Conservation (phyloP, 2,329 filamentous ascomycete species). For the Cladobotryum protrusum region DNA sequence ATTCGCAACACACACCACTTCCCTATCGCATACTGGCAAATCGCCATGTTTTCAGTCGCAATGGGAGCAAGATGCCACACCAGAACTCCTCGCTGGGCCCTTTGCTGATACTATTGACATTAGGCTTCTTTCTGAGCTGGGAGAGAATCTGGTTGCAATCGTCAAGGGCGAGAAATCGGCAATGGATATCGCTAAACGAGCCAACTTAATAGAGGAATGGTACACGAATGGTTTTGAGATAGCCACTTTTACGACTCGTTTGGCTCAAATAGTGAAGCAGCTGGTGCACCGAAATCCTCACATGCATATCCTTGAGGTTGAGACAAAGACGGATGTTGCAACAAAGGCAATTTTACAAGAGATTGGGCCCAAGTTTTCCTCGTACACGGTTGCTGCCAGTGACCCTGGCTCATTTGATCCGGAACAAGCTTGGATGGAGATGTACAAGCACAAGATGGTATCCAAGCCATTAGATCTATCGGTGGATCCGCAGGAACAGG, state of each 20-base stretch:
- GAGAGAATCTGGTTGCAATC: slow-evolving; percentile 24
- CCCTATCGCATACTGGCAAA: neutral
- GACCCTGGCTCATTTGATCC: slow-evolving; percentile 24
- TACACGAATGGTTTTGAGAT: slow-evolving; percentile 6
- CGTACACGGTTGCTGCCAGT: slow-evolving; percentile 23
- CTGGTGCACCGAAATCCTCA: slow-evolving; percentile 13
- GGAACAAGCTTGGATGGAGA: slow-evolving; percentile 14
- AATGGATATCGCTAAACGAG: slow-evolving; percentile 29
- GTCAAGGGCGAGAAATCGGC: slow-evolving; percentile 28
- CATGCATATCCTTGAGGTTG: slow-evolving; percentile 32
- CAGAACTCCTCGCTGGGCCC: slow-evolving; percentile 5
- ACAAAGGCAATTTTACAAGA: neutral
- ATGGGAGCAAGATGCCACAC: too few relatives aligned
- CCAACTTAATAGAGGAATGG: slow-evolving; percentile 21
- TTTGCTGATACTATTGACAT: neutral
- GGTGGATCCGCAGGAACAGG: slow-evolving; percentile 18
- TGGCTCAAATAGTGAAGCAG: neutral
- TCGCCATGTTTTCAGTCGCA: too few relatives aligned
- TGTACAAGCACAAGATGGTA: slow-evolving; percentile 1
- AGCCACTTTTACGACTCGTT: neutral
- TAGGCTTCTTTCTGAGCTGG: slow-evolving; percentile 2
- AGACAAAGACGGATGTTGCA: slow-evolving; percentile 31
- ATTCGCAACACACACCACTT: too few relatives aligned
- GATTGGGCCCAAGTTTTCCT: slow-evolving; percentile 13
- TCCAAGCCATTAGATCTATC: slow-evolving; percentile 13